A percentile compares a stretch with the other conserved stretches of the same genome.
These are phyloP conservation scores for Aspergillus novoparasiticus DNA, from an alignment of 2,329 filamentous ascomycete species.

Conservation along the genomic window DNA sequence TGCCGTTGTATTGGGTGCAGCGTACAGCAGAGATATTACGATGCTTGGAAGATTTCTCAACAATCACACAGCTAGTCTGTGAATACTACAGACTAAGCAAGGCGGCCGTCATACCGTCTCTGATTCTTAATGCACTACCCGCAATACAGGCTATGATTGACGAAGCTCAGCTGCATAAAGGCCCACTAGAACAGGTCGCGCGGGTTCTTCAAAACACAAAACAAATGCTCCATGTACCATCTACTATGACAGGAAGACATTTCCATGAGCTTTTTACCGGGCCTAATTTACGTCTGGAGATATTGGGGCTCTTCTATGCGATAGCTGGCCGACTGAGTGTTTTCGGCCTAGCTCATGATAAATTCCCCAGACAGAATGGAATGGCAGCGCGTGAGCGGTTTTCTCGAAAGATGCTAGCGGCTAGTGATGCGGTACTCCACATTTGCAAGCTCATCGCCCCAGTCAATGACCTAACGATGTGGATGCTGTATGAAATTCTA, in stretches of 20 bases:
- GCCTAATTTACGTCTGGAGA: conserved; percentile 41
- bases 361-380: conserved; percentile 6
- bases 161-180: conserved; percentile 16
- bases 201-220: conserved; percentile 32
- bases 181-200: conserved; percentile 8
- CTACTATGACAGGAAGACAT: conserved; percentile 30
- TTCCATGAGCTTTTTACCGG: conserved; percentile 45
- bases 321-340: conserved; percentile 36
- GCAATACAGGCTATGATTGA: conserved; percentile 20
- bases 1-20: conserved; percentile 26
- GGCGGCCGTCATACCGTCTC: conserved; percentile 36
- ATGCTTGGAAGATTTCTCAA: conserved; percentile 19
- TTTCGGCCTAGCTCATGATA: conserved; percentile 25
- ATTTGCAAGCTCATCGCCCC: conserved; percentile 42
- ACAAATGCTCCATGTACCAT: conserved; percentile 23
- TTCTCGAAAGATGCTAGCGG: conserved; percentile 29
- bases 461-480: conserved; percentile 41
- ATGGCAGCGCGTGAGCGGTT: conserved; percentile 20
- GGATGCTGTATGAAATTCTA: conserved; percentile 38
- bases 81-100: conserved; percentile 31
- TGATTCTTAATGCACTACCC: conserved; percentile 37
- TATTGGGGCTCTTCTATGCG: conserved; percentile 40
- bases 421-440: conserved; percentile 40
- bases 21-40: conserved; percentile 22
- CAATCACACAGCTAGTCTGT: conserved; percentile 21